phyloP scores from a whole-genome alignment of 1,284 basidiomycete species.

The Amylostereum areolatum region DNA sequence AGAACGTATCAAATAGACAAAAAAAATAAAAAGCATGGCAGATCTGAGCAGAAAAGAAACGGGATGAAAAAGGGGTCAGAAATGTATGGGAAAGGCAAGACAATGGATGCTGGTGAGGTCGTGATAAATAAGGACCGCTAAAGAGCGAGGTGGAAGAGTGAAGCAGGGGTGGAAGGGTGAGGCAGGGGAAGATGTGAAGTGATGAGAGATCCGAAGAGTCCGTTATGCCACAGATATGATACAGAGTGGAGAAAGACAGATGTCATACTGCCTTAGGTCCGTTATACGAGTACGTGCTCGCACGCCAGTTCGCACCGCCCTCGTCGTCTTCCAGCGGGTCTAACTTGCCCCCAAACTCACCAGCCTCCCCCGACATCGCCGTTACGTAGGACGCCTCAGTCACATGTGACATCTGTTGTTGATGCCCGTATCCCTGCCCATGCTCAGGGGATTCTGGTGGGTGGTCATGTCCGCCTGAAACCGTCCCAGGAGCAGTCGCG shows the following conservation, averaged over 20 bases:
- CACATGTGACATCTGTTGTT: constrained; percentile 16
- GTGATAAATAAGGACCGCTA: too few species aligned
- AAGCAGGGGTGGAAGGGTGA: too few species aligned
- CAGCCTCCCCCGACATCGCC: constrained; percentile 18
- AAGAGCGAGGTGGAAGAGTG: too few species aligned
- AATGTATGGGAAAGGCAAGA: too few species aligned
- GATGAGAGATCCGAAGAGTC: too few species aligned
- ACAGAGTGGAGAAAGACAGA: too few species aligned
- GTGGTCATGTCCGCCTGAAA: background rate
- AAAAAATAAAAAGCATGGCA: too few species aligned
- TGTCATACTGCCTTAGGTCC: background rate
- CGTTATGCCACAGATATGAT: too few species aligned
- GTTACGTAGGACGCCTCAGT: constrained; percentile 32
- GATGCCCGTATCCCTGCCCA: background rate
- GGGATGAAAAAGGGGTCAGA: too few species aligned
- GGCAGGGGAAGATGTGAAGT: background rate
- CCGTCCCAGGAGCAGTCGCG: background rate
- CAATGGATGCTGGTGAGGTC: too few species aligned
- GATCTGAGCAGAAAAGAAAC: too few species aligned
- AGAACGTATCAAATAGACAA: too few species aligned
- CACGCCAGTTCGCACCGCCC: constrained; percentile 6
- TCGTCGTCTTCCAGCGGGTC: constrained; percentile 2
- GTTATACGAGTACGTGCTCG: constrained; percentile 11
- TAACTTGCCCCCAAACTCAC: constrained; percentile 22
- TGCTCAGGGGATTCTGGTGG: constrained; percentile 3